Base-by-base conservation (phyloP, 73 alveolate genomes). In the Tetrahymena thermophila region DNA sequence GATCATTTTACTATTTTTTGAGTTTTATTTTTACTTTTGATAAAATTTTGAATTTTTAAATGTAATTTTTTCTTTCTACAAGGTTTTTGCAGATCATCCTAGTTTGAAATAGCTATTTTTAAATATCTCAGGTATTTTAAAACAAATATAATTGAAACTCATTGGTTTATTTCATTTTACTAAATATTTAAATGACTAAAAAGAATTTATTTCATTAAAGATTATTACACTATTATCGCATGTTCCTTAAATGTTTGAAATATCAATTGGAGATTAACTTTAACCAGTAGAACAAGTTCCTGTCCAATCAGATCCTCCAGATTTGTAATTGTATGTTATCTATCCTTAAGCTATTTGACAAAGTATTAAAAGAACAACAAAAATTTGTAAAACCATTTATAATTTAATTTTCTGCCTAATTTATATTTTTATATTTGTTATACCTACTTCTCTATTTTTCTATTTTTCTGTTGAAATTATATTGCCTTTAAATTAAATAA, bases 161-260 rank as follows among this genome's bases (percentile, higher is more conserved):
- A 40, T 40, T 0, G 10, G 10, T 40, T 40, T 40, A 40, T 40
- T 40, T 40, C 11, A 8, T 15, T 40, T 40, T 0, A 40, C 10
- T 40, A 4, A 4, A 40, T 37, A 40, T 40, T 40, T 40, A 0
- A 40, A 40, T 8, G 15, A 4, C 15, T 40, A 6, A 40, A 40
- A 40, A 40, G 44, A 40, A 40, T 40, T 7, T 40, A 6, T 40
- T 40, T 40, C 44, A 40, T 40, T 23, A 71, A 71, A 0, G n/a
- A 23, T 71, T 71, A 50, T 71, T 71, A 71, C 89, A n/a, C 89
- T 71, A 95, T 95, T 95, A 93, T 95, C 97, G n/a, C 97, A 95
- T 34, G 97, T 95, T 25, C 97, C 97, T 21, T 94, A 43, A 43
- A 94, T 43, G 35, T 85, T 94, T 95, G 85, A 93, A 43, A 95